These are phyloP conservation scores for Chrysoporthe deuterocubensis DNA, from an alignment of 2,329 filamentous ascomycete genomes.

Conservation along the genomic window DNA sequence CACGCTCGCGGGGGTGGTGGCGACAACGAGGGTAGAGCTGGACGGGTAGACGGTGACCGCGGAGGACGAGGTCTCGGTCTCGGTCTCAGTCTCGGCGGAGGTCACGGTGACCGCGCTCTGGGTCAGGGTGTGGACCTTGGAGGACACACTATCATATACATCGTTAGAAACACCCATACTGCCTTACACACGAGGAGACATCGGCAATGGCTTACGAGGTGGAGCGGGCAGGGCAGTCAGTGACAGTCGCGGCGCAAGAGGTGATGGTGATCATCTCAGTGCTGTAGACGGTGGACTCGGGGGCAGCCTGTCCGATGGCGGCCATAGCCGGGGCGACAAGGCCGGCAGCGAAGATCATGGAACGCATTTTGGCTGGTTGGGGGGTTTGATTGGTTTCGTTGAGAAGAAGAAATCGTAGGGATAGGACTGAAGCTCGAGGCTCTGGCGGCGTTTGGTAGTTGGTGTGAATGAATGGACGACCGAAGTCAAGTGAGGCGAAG, in stretches of 20 bases:
- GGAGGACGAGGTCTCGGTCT: constrained; percentile 35
- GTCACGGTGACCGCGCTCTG: constrained; percentile 1
- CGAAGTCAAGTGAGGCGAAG: constrained; percentile 44
- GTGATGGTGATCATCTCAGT: constrained; percentile 65
- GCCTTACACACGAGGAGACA: neutral
- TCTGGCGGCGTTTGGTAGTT: constrained; percentile 31
- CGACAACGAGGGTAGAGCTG: constrained; percentile 33
- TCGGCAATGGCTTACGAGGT: constrained; percentile 37
- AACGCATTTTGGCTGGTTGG: constrained; percentile 62
- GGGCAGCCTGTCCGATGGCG: constrained; percentile 30
- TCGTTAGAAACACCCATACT: neutral
- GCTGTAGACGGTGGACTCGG: constrained; percentile 55
- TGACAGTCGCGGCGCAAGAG: constrained; percentile 58
- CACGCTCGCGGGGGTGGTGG: constrained; percentile 25
- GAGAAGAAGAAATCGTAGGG: constrained; percentile 32
- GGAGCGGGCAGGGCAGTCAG: constrained; percentile 51
- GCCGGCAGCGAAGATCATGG: constrained; percentile 51
- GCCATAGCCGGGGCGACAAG: constrained; percentile 53
- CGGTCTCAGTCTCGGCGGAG: constrained; percentile 41
- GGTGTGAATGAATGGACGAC: constrained; percentile 45
- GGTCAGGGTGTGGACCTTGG: constrained; percentile 64
- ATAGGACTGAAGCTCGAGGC: constrained; percentile 37
- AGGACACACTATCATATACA: constrained; percentile 47
- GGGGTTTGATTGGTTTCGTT: constrained; percentile 29
- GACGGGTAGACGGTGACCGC: constrained; percentile 38